Evolutionary conservation across 2,329 filamentous ascomycete genomes (phyloP), one percentile per base, ranked within the genome.

Genomic region (Alternaria solani): DNA sequence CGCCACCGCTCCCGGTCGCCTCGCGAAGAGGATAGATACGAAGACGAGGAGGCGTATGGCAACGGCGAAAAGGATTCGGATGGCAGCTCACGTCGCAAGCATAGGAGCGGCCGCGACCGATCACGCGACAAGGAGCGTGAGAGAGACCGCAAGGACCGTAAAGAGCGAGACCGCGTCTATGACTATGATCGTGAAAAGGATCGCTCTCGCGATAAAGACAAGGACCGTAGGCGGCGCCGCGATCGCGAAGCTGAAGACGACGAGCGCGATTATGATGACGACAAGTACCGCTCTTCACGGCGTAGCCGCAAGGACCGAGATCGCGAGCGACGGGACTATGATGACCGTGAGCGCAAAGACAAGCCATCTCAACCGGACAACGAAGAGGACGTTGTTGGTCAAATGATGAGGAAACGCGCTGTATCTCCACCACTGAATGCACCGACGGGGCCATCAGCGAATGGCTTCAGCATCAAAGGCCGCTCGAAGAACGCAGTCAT

Each of bases 161-260:
- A 68, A 64, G 87, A 90, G 42, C 82, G 83, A 58, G 84, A 86
- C 7, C 71, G 72, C 76, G 83, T 86, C 14, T 77, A 82, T 38
- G 72, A 74, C 47, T 69, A 75, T 55, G 71, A 76, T 30, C 69
- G 73, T 12, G 72, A 75, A 46, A 68, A 75, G 55, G 71, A 76
- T 42, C 68, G 73, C n/a, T 72, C 69, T 8, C 71, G 73, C 12
- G 75, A 77, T 14, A 77, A 76, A 53, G 75, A 78, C 52, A 68
- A 68, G 48, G 75, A 81, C 18, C 83, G 84, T 32, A 83, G 82
- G 59, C 83, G 84, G 3, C 83, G 82, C 28, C 85, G 84, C 26
- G 82, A 84, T 48, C 83, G 82, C 23, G 78, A 72, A 26, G 67
- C 44, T 49, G 79, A 73, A 59, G 72, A 73, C 26, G 75, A 79